Conservation (phyloP, 2,329 filamentous ascomycete genomes). For the Pyricularia grisea region DNA sequence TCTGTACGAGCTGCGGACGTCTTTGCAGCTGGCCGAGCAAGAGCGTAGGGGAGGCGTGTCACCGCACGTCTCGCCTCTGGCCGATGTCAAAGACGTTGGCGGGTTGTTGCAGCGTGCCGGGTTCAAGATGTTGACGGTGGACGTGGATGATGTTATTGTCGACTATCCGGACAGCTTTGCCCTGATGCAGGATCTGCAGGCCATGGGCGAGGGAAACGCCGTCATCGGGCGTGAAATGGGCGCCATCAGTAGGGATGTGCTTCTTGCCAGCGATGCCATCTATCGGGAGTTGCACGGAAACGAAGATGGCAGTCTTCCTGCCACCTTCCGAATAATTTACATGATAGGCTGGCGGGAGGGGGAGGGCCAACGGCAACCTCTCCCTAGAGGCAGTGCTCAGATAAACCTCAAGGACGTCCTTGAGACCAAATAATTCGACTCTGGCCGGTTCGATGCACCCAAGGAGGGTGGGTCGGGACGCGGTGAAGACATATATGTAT, state of each 20-base stretch:
- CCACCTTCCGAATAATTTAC: constrained; percentile 91
- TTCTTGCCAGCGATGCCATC: constrained; percentile 81
- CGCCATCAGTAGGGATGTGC: constrained; percentile 67
- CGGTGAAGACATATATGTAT: not conserved
- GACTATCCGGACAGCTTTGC: constrained; percentile 87
- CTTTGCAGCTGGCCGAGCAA: constrained; percentile 83
- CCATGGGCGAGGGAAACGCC: constrained; percentile 93
- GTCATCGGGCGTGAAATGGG: constrained; percentile 78
- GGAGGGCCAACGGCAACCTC: constrained; percentile 65
- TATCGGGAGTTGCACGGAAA: constrained; percentile 84
- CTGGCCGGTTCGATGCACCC: not conserved
- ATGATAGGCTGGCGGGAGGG: constrained; percentile 99
- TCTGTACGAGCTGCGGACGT: constrained; percentile 86
- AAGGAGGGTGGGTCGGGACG: not conserved
- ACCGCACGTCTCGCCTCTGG: constrained; percentile 82
- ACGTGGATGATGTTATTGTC: constrained; percentile 94
- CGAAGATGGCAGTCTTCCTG: constrained; percentile 65
- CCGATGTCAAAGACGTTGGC: constrained; percentile 85
- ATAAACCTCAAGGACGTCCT: constrained; percentile 80
- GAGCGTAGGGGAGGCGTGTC: constrained; percentile 87
- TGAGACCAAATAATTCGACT: constrained; percentile 29
- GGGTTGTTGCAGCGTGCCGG: constrained; percentile 78
- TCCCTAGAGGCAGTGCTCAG: constrained; percentile 76
- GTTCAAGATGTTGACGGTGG: constrained; percentile 93
- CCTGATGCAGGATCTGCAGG: constrained; percentile 87